Conservation (phyloP, 805 yeast species). For the Candida insectalens region DNA sequence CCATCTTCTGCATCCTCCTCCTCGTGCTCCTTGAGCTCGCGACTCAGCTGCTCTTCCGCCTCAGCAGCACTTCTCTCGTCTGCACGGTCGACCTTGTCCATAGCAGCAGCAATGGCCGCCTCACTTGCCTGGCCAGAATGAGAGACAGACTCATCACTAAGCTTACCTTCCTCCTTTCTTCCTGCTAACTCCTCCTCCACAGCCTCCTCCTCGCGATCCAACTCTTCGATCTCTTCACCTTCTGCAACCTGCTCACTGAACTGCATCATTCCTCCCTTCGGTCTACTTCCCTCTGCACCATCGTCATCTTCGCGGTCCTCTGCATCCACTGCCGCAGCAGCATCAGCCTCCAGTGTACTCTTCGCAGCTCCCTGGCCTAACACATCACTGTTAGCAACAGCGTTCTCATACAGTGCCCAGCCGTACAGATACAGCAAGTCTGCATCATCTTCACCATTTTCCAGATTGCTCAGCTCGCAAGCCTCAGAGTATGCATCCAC, state of each 20-base stretch:
- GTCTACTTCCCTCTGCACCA: slow-evolving; percentile 6
- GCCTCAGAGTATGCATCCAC: slow-evolving; percentile 65
- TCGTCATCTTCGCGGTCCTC: slow-evolving; percentile 9
- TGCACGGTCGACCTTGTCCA: no score
- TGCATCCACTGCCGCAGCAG: slow-evolving; percentile 1
- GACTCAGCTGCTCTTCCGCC: slow-evolving; percentile 16
- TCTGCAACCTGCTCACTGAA: slow-evolving; percentile 30
- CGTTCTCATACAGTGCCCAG: slow-evolving; percentile 67
- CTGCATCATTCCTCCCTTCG: slow-evolving; percentile 22
- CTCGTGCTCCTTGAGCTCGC: slow-evolving; percentile 9
- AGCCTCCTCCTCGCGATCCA: slow-evolving; percentile 20
- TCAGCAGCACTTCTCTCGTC: slow-evolving; percentile 3
- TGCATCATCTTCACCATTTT: slow-evolving; percentile 57
- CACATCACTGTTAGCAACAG: slow-evolving; percentile 64
- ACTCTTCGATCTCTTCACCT: slow-evolving; percentile 25
- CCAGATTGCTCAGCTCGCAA: slow-evolving; percentile 44
- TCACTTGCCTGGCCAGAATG: slow-evolving; percentile 18
- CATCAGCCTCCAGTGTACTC: slow-evolving; percentile 7
- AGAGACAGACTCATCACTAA: slow-evolving; percentile 13
- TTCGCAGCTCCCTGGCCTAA: slow-evolving; percentile 40
- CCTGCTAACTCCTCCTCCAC: slow-evolving; percentile 27
- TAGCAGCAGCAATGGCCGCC: slow-evolving; percentile 16
- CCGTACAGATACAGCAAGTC: slow-evolving; percentile 72
- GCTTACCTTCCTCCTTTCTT: slow-evolving; percentile 15
- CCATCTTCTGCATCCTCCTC: slow-evolving; percentile 16